A percentile compares a stretch with the other conserved stretches of the same genome.
Evolutionary conservation across 2,329 filamentous ascomycete genomes (phyloP).

Genomic region (Aspergillus alliaceus): DNA sequence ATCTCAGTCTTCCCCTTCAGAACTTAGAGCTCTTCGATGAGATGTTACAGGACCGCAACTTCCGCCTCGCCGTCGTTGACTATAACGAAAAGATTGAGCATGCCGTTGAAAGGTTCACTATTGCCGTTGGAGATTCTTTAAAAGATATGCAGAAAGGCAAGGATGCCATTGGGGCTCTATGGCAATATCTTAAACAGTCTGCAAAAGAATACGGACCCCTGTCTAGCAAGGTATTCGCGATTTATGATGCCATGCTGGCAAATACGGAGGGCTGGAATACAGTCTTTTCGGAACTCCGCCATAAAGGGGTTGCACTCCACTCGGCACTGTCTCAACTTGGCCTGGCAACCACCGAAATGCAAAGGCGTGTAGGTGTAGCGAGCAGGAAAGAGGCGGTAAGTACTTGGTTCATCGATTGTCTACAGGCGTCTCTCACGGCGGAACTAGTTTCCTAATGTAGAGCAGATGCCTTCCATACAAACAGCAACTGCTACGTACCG

Average conservation of each 20-base stretch:
- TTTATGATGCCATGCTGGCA: slow-evolving; percentile 86
- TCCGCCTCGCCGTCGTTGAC: slow-evolving; percentile 76
- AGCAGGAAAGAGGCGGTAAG: slow-evolving; percentile 70
- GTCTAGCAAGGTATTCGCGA: slow-evolving; percentile 63
- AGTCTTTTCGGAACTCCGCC: slow-evolving; percentile 74
- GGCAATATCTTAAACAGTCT: slow-evolving; percentile 70
- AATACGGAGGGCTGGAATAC: slow-evolving; percentile 89
- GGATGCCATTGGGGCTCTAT: slow-evolving; percentile 73
- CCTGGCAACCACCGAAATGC: slow-evolving; percentile 80
- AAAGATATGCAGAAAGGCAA: slow-evolving; percentile 78
- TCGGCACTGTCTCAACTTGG: slow-evolving; percentile 70
- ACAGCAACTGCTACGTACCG: slow-evolving; percentile 10
- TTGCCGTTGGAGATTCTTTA: slow-evolving; percentile 72
- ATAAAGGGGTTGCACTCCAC: slow-evolving; percentile 69
- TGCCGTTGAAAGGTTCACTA: slow-evolving; percentile 76
- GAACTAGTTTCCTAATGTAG: neutral
- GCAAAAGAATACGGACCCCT: slow-evolving; percentile 60
- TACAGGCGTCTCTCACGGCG: neutral
- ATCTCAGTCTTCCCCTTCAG: slow-evolving; percentile 77
- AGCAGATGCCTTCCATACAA: slow-evolving; percentile 24
- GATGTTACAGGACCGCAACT: slow-evolving; percentile 81
- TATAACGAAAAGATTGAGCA: slow-evolving; percentile 91
- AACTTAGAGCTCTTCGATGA: slow-evolving; percentile 80
- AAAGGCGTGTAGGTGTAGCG: slow-evolving; percentile 78
- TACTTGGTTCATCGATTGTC: slow-evolving; percentile 36